Evolutionary conservation across 2,329 filamentous ascomycete genomes (phyloP), one percentile per base, ranked within the genome.

Genomic region (Cryphonectria japonica): DNA sequence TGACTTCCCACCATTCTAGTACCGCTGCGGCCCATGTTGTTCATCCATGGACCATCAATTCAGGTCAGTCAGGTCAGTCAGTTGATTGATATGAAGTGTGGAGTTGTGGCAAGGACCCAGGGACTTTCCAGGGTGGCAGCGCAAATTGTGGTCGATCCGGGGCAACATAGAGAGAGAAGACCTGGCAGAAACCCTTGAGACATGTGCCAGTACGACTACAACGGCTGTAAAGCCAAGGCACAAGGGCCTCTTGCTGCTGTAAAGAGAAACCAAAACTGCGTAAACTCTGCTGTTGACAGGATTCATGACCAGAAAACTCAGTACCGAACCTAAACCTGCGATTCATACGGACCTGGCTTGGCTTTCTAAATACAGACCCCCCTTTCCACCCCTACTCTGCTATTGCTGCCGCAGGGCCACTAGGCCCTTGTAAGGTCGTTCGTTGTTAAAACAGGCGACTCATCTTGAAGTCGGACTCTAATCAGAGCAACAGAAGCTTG

Each of bases 101-200:
- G 71, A 72, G 71, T 72, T 71, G 71, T 69, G 71, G 71, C 71
- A 71, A 72, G 71, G 69, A 68, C 67, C 71, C 69, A 69, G 71
- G 71, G 69, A 69, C 67, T 71, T 68, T 62, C 69, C 66, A 70
- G 69, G 63, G 69, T 71, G 61, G 64, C 69, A 65, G 64, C 69
- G 69, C 71, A 72, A 63, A 71, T 72, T 72, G 71, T 50, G 71
- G 71, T 71, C 69, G 69, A 67, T 71, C 71, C 66, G 68, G 61
- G 39, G 52, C 43, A 32, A 39, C n/a, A 41, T n/a, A 39, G 9
- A 39, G 37, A 39, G 37, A 39, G 37, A 39, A 9, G 11, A 26
- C n/a, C 37, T 43, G 39, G 16, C 61, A 9, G n/a, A 11, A 59
- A 59, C 57, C 2, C 39, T 50, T 29, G 19, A 22, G 26, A 50